Conservation (phyloP, 805 yeast species). For the Kazachstania psychrophila region DNA sequence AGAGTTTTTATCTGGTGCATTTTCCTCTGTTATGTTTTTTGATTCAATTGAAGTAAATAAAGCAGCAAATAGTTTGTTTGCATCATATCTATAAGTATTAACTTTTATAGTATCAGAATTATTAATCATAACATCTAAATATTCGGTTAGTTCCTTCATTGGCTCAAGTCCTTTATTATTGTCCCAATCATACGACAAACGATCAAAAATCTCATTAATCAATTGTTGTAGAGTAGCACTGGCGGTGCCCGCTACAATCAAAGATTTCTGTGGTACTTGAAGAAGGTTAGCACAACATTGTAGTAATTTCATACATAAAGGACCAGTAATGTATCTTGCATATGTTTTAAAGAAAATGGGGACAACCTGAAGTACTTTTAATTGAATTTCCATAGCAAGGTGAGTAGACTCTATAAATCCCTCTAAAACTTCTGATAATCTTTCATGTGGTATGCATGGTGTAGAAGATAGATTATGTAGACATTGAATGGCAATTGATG, state of each 20-base stretch:
- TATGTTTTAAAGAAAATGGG: slow-evolving; percentile 68
- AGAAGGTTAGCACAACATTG: slow-evolving; percentile 58
- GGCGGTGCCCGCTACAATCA: slow-evolving; percentile 81
- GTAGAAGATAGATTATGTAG: slow-evolving; percentile 51
- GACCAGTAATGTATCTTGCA: slow-evolving; percentile 44
- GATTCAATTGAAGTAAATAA: slow-evolving; percentile 44
- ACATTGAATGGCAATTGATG: slow-evolving; percentile 62
- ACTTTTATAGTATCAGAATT: slow-evolving; percentile 37
- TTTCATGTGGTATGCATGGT: slow-evolving; percentile 45
- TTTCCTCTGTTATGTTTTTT: neutral
- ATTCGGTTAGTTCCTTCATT: slow-evolving; percentile 17
- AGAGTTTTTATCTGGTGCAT: slow-evolving; percentile 3
- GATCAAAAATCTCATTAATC: slow-evolving; percentile 70
- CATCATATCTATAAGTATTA: slow-evolving; percentile 53
- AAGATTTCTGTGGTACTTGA: slow-evolving; percentile 57
- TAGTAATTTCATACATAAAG: slow-evolving; percentile 47
- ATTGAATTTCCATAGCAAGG: slow-evolving; percentile 71
- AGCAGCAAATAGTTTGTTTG: slow-evolving; percentile 60
- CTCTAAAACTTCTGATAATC: slow-evolving; percentile 49
- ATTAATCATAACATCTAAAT: slow-evolving; percentile 37
- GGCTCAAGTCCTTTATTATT: slow-evolving; percentile 22
- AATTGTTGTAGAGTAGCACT: slow-evolving; percentile 88
- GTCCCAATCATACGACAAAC: slow-evolving; percentile 25
- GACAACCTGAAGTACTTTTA: slow-evolving; percentile 73
- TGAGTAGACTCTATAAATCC: slow-evolving; percentile 67